phyloP scores from a whole-genome alignment of 345 rosid genomes.

The Acer saccharum region DNA sequence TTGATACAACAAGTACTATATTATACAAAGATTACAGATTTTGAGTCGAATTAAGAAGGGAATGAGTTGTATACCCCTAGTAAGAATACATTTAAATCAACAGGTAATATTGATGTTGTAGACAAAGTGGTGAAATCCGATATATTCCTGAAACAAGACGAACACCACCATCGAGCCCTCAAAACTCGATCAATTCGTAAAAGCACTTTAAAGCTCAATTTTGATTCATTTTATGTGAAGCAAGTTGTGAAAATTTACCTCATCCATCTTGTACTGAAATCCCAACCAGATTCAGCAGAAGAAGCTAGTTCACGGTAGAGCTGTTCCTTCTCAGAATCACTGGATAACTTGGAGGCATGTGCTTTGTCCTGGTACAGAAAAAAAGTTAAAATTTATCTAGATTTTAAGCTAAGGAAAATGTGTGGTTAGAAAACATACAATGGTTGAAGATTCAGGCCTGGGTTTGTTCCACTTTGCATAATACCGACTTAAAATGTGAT shows the following conservation, averaged over 20 bases:
- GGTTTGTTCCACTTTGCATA: constrained; percentile 93
- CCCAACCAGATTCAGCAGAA: constrained; percentile 90
- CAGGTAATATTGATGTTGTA: constrained; percentile 79
- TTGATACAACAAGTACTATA: constrained; percentile 2
- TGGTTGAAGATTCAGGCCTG: constrained; percentile 73
- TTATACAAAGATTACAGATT: neutral
- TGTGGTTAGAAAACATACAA: constrained; percentile 40
- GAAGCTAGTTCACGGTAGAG: constrained; percentile 79
- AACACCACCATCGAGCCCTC: neutral
- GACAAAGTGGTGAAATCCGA: constrained; percentile 57
- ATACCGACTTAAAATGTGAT: constrained; percentile 69
- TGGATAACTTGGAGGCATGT: constrained; percentile 54
- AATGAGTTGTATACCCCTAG: constrained; percentile 58
- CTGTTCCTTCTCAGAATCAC: constrained; percentile 51
- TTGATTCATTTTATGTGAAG: neutral
- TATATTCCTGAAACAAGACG: constrained; percentile 49
- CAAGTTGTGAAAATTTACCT: constrained; percentile 42
- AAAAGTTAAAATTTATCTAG: neutral
- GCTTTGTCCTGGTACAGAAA: constrained; percentile 53
- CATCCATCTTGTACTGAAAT: constrained; percentile 96
- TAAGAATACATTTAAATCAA: constrained; percentile 75
- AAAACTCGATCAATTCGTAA: too few species aligned
- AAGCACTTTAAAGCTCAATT: neutral
- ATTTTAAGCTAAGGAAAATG: neutral
- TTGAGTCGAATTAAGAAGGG: neutral